These are phyloP conservation scores for Pseudoperonospora humuli DNA, from an alignment of 352 stramenopile genomes.

Conservation along the genomic window DNA sequence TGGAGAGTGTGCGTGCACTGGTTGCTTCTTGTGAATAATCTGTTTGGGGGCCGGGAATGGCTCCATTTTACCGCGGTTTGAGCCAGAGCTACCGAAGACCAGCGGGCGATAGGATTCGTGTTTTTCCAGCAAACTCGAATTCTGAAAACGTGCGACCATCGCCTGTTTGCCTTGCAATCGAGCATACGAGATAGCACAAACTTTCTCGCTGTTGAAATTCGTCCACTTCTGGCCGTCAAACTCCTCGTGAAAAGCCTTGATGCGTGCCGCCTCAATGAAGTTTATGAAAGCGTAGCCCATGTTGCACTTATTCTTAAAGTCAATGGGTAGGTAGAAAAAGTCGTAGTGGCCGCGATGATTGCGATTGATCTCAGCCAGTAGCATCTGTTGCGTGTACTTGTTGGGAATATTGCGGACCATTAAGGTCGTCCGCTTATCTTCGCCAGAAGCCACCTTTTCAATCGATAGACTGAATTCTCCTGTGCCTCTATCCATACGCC, in stretches of 20 bases:
- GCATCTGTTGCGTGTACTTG: constrained; percentile 99
- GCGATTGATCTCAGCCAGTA: constrained; percentile 95
- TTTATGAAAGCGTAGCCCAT: constrained; percentile 99
- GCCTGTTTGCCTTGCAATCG: constrained; percentile 95
- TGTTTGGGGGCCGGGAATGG: constrained; percentile 62
- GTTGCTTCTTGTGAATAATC: constrained; percentile 35
- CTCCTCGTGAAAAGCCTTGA: constrained; percentile 75
- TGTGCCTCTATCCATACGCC: constrained; percentile 55
- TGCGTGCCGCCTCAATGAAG: constrained; percentile 89
- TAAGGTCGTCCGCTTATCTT: constrained; percentile 95
- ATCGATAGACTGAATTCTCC: constrained; percentile 77
- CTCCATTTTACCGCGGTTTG: constrained; percentile 58
- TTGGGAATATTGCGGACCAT: constrained; percentile 99
- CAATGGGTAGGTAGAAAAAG: constrained; percentile 99
- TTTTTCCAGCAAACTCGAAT: constrained; percentile 93
- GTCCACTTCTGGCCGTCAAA: constrained; percentile 91
- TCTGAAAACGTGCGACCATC: constrained; percentile 98
- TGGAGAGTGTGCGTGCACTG: constrained; percentile 19
- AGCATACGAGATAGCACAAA: constrained; percentile 97
- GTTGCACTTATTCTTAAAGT: constrained; percentile 99
- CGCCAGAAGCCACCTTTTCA: constrained; percentile 63
- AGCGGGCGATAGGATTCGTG: constrained; percentile 89
- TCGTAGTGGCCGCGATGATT: constrained; percentile 90
- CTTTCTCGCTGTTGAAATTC: constrained; percentile 99
- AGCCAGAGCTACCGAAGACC: constrained; percentile 81